These are phyloP conservation scores for Acidiella bohemica DNA, from an alignment of 495 filamentous ascomycete genomes.

Conservation along the genomic window DNA sequence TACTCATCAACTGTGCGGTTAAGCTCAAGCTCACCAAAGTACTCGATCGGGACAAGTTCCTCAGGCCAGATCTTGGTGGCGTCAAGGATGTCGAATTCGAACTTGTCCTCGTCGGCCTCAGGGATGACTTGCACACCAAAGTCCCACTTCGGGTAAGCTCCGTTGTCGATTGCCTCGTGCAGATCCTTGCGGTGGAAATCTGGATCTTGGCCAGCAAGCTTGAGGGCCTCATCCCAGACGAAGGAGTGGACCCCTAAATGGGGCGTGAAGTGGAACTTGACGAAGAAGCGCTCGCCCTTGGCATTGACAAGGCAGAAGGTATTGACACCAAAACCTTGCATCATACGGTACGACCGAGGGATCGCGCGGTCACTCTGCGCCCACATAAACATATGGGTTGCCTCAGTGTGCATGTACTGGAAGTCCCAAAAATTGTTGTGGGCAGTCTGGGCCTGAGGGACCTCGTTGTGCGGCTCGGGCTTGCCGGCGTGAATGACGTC, in stretches of 20 bases:
- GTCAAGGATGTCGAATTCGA: slow-evolving; percentile 83
- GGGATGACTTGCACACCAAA: slow-evolving; percentile 32
- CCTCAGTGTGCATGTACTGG: slow-evolving; percentile 50
- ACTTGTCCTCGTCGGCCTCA: slow-evolving; percentile 59
- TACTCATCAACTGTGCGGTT: slow-evolving; percentile 78
- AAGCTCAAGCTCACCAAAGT: slow-evolving; percentile 70
- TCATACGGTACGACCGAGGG: slow-evolving; percentile 72
- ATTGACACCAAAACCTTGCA: slow-evolving; percentile 86
- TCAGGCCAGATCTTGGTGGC: slow-evolving; percentile 91
- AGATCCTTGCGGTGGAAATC: slow-evolving; percentile 84
- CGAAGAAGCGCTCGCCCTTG: slow-evolving; percentile 57
- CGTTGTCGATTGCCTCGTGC: slow-evolving; percentile 62
- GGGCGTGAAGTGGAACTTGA: slow-evolving; percentile 73
- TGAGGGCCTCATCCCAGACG: slow-evolving; percentile 80
- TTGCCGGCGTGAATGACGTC: slow-evolving; percentile 69
- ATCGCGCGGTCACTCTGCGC: slow-evolving; percentile 49
- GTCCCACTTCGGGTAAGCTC: slow-evolving; percentile 54
- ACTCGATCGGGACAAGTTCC: slow-evolving; percentile 62
- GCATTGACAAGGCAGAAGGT: slow-evolving; percentile 63
- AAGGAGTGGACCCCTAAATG: slow-evolving; percentile 71
- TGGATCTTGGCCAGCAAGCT: slow-evolving; percentile 67
- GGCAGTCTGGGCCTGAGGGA: slow-evolving; percentile 46
- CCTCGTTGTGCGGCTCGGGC: slow-evolving; percentile 69
- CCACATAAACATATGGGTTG: slow-evolving; percentile 42
- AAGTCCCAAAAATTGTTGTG: slow-evolving; percentile 58